These are phyloP conservation scores for Lactarius tabidus DNA, from an alignment of 768 basidiomycete species.

Conservation along the genomic window DNA sequence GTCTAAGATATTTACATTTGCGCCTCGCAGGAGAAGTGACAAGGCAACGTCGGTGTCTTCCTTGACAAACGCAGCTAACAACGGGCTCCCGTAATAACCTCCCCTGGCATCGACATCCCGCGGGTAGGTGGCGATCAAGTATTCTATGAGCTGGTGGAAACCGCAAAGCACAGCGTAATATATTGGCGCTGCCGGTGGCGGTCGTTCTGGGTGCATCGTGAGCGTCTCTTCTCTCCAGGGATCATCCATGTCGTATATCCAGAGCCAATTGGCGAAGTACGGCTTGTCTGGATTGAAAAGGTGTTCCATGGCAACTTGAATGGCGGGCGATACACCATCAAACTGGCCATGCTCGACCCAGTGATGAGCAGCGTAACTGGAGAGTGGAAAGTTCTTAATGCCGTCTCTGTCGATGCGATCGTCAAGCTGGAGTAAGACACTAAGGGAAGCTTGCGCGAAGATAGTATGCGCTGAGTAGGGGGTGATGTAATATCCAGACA, in stretches of 20 bases:
- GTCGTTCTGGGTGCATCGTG: background rate
- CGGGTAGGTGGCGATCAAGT: background rate
- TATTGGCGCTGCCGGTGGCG: background rate
- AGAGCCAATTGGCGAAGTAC: background rate
- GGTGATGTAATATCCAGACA: too few species aligned
- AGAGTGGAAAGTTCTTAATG: too few species aligned
- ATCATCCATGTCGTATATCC: background rate
- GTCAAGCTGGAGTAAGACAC: too few species aligned
- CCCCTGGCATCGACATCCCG: background rate
- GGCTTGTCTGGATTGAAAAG: background rate
- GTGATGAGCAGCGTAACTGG: background rate
- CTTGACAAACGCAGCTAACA: background rate
- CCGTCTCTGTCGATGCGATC: too few species aligned
- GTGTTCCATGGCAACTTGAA: background rate
- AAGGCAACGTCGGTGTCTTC: background rate
- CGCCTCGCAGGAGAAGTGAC: background rate
- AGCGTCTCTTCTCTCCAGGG: background rate
- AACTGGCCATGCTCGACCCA: conserved; percentile 1
- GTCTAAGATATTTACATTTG: background rate
- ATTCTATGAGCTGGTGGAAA: background rate
- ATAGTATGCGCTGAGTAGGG: too few species aligned
- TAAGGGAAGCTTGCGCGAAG: too few species aligned
- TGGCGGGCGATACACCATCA: background rate
- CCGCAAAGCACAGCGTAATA: background rate
- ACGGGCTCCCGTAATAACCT: background rate